Evolutionary conservation across 176 grass and related monocot genomes (phyloP), one percentile per base, ranked within the genome.

Genomic region (Phyllostachys edulis): DNA sequence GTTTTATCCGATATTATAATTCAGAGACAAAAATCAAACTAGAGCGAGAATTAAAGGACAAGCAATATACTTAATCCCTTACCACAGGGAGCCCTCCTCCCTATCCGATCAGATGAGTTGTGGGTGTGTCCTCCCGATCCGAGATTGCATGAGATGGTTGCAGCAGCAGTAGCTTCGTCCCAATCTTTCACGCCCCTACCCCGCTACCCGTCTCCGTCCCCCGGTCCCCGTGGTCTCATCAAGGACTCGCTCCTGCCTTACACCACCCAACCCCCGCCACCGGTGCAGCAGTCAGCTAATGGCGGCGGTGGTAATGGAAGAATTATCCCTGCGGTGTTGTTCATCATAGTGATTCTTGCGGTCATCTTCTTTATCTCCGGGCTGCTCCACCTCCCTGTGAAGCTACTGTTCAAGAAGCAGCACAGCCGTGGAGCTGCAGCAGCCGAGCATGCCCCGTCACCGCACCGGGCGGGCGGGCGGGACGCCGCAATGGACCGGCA

Each of bases 291-390:
- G n/a, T 69, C 64, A 41, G 67, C 5, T 7, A 76, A 40, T 2
- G 38, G 88, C 4, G 36, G 78, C 0, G 87, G 84, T 5, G 79
- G 85, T 36, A 94, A 78, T 63, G 60, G 26, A 63, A 63, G 46
- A 81, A 94, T 94, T 81, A 93, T 87, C 87, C 92, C 92, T 27
- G 85, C 90, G 23, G 90, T 97, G 76, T 85, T 97, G 5, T 89
- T 97, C 84, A 92, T 94, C 82, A 93, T 97, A 71, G 90, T 97
- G 21, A 91, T 97, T 10, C 78, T 97, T 24, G 95, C 92, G 7
- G 87, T 91, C 47, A 84, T 94, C 54, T 91, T 97, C 89, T 97
- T 97, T 79, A 91, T 97, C 89, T 97, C 92, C 63, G 92, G 90
- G 65, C 90, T 97, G 74, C 84, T 97, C 69, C 95, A 94, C 73